Conservation (phyloP, 345 rosid species). For the Garcia nutans region DNA sequence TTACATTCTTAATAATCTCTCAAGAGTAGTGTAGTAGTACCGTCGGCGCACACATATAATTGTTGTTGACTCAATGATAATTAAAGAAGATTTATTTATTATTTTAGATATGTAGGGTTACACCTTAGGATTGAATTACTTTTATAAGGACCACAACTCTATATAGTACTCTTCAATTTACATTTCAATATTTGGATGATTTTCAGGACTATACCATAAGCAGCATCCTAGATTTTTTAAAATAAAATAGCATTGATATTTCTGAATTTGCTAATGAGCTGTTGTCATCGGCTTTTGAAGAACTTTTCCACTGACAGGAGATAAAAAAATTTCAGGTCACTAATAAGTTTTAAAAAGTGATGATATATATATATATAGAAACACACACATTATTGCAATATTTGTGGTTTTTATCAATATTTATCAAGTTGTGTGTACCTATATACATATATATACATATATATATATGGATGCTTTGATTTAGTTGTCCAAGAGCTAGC, state of each 20-base stretch:
- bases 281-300: not conserved
- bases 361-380: no score
- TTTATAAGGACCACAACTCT: constrained; percentile 46
- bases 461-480: no score
- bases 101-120: no score
- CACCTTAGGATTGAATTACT: constrained; percentile 27
- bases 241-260: not conserved
- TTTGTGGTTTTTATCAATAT: no score
- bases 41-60: not conserved
- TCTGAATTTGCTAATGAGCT: not conserved
- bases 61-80: constrained; percentile 6
- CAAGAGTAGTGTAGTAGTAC: not conserved
- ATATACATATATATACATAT: no score
- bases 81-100: constrained; percentile 31
- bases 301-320: not conserved
- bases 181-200: no score
- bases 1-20: no score
- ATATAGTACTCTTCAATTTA: not conserved
- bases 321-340: not conserved
- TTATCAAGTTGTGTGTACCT: no score
- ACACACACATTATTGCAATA: no score
- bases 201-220: no score
- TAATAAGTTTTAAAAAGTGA: not conserved
- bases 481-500: no score
- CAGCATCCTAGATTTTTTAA: no score